These are phyloP conservation scores for Exophiala dermatitidis DNA, from an alignment of 2,329 filamentous ascomycete genomes.

Conservation along the genomic window DNA sequence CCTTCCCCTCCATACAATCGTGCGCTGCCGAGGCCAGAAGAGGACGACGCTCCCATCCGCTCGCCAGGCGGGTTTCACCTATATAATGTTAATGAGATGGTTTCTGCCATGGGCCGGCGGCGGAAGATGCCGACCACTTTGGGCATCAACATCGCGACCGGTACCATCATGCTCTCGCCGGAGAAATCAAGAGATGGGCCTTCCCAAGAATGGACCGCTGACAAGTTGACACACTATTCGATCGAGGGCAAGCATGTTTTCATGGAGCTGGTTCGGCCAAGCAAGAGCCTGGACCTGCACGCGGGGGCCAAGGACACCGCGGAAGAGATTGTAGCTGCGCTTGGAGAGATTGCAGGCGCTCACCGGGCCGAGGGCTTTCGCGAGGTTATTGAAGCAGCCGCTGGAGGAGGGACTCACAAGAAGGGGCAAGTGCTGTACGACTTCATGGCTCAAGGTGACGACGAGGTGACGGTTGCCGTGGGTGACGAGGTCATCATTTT, in stretches of 20 bases:
- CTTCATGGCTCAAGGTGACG: conserved; percentile 92
- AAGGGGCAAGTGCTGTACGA: conserved; percentile 86
- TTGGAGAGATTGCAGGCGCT: conserved; percentile 84
- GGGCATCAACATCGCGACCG: conserved; percentile 84
- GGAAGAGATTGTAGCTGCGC: conserved; percentile 77
- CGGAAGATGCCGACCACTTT: conserved; percentile 98
- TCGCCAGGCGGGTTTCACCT: conserved; percentile 80
- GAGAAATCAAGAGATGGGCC: conserved; percentile 76
- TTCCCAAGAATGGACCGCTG: conserved; percentile 85
- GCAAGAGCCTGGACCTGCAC: conserved; percentile 93
- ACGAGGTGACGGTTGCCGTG: conserved; percentile 85
- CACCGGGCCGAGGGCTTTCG: conserved; percentile 70
- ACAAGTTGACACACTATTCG: conserved; percentile 94
- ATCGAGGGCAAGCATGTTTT: conserved; percentile 98
- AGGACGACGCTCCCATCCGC: conserved; percentile 37
- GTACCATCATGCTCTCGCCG: conserved; percentile 82
- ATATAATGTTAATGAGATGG: conserved; percentile 96
- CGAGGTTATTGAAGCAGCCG: conserved; percentile 77
- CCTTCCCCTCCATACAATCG: conserved; percentile 52
- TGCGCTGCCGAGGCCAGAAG: conserved; percentile 38
- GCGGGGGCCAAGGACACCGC: conserved; percentile 96
- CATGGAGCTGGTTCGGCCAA: conserved; percentile 81
- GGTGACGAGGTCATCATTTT: conserved; percentile 87
- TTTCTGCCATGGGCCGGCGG: conserved; percentile 90
- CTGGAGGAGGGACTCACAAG: conserved; percentile 58